Base-by-base conservation (phyloP, 208 protist genomes). In the Acanthamoeba culbertsoni region DNA sequence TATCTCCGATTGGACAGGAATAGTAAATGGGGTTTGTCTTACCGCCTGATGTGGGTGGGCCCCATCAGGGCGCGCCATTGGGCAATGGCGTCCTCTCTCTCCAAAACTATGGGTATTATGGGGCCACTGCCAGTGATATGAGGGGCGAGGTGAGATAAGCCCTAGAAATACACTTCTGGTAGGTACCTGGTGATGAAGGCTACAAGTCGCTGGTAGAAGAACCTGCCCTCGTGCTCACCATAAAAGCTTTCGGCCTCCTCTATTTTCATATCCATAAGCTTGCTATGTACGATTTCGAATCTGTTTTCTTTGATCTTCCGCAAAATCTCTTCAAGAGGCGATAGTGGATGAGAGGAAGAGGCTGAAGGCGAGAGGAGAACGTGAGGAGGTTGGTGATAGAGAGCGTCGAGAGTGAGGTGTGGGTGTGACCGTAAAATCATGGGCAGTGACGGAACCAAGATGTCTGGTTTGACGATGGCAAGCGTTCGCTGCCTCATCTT, bases 121-220 rank as follows among this genome's bases (percentile, higher is more conserved):
- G 82, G 82, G 2, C 82, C 82, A 16, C 82, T 86, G 40, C 37
- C 8, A 7, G 68, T 28, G 35, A 31, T 18, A 42, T 33, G 16
- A n/a, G 0, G 0, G 18, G 53, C 26, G 8, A 26, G 37, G 12
- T 2, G 71, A 20, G 8, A 65, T 23, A 35, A 55, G 12, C 8
- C 48, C 18, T 18, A 18, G 18, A 8, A 55, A 55, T 55, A 23
- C 8, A 55, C 18, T 18, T 55, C 48, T 55, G 18, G 18, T 55
- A 23, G 48, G 18, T 8, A 86, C 75, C 75, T 90, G 16, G 82
- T 90, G 26, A 90, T 45, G 82, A 90, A 90, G 53, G 82, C 46
- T 7, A 90, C 82, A 4, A 90, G 82, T 2, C 82, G 82, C n/a
- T 90, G 82, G 23, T 90, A 90, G 82, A 90, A 90, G 42, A 90